Evolutionary conservation across 2,329 filamentous ascomycete species (phyloP).

Genomic region (Microdochium trichocladiopsis): DNA sequence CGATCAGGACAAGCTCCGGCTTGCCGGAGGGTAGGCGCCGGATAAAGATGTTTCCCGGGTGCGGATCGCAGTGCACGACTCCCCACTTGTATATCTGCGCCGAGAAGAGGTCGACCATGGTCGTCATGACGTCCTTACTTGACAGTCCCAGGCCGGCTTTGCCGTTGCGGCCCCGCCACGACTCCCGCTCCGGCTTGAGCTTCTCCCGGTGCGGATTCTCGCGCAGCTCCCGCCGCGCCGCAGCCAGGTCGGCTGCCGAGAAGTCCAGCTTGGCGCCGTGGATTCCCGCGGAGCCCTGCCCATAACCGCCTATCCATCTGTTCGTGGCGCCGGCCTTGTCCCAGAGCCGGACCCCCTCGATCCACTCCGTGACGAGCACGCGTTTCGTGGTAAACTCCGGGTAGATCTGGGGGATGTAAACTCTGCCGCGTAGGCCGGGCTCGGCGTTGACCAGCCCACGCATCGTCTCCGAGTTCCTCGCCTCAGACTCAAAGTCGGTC

Average conservation of each 20-base stretch:
- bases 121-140: constrained; percentile 85
- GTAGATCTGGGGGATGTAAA: constrained; percentile 85
- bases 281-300: constrained; percentile 71
- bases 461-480: constrained; percentile 82
- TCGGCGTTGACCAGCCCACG: constrained; percentile 67
- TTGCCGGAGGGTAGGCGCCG: constrained; percentile 75
- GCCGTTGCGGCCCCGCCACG: constrained; percentile 67
- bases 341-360: constrained; percentile 89
- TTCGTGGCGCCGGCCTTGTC: constrained; percentile 76
- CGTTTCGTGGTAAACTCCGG: constrained; percentile 74
- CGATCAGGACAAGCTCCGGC: constrained; percentile 88
- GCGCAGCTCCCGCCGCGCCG: constrained; percentile 35
- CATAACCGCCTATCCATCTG: constrained; percentile 72
- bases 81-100: constrained; percentile 98
- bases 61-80: constrained; percentile 90
- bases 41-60: constrained; percentile 96
- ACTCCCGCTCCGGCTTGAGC: constrained; percentile 72
- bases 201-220: constrained; percentile 47
- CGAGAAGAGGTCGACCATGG: constrained; percentile 94
- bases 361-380: constrained; percentile 94
- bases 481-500: constrained; percentile 91
- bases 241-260: constrained; percentile 37
- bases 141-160: constrained; percentile 79
- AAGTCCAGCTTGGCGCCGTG: constrained; percentile 54
- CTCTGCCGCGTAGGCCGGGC: constrained; percentile 66